These are phyloP conservation scores for Colletotrichum liaoningense DNA, from an alignment of 2,329 filamentous ascomycete genomes.

Conservation along the genomic window DNA sequence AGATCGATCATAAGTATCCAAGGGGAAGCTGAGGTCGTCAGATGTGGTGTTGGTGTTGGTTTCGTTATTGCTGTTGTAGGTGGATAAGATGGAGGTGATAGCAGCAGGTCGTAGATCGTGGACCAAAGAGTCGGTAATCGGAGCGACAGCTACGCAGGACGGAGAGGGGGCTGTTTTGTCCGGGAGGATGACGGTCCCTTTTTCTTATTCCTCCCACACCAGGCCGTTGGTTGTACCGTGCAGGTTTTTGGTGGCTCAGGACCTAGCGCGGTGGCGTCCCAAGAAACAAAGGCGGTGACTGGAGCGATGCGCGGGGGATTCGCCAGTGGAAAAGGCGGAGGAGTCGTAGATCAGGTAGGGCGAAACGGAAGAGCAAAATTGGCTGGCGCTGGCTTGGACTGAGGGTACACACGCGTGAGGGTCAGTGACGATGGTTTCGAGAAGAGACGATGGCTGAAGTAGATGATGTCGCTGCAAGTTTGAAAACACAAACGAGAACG, in stretches of 20 bases:
- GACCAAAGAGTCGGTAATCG: constrained; percentile 28
- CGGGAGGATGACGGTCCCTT: constrained; percentile 32
- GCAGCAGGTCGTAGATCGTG: constrained; percentile 26
- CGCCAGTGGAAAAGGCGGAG: constrained; percentile 24
- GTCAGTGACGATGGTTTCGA: constrained; percentile 29
- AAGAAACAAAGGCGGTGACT: constrained; percentile 39
- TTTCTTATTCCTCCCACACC: constrained; percentile 36
- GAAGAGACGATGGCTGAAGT: constrained; percentile 24
- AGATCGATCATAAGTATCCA: constrained; percentile 26
- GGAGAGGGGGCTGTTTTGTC: constrained; percentile 20
- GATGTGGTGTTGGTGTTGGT: background rate
- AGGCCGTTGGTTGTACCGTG: constrained; percentile 34
- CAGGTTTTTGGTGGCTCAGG: constrained; percentile 36
- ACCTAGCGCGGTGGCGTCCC: constrained; percentile 37
- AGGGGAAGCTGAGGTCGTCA: background rate
- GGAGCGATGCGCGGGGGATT: constrained; percentile 37
- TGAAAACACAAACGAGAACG: constrained; percentile 30
- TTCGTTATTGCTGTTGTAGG: constrained; percentile 15
- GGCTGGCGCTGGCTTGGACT: constrained; percentile 9
- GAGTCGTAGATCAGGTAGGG: background rate
- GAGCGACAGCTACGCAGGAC: constrained; percentile 8
- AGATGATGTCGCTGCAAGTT: constrained; percentile 22
- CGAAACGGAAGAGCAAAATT: constrained; percentile 21
- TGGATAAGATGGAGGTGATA: background rate
- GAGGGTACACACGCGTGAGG: background rate